Percentiles rank a stretch among this genome's conserved stretches.
Conservation (phyloP, 306 rosid species). For the Aeschynomene evenia region DNA sequence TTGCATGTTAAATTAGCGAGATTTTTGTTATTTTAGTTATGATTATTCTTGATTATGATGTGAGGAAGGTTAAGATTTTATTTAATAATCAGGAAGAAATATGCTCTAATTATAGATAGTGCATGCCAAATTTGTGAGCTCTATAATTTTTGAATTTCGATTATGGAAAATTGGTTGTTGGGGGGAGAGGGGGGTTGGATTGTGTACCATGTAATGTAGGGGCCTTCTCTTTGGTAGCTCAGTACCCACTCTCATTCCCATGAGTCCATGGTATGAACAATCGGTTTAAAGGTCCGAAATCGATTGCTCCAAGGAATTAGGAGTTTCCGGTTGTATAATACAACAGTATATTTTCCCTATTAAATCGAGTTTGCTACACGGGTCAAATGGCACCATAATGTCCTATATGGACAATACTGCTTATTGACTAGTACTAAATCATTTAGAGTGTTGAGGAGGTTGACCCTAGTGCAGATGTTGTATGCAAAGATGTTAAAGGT, state of each 20-base stretch:
- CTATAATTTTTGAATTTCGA: not conserved
- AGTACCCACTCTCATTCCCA: not conserved
- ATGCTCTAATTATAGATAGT: not conserved
- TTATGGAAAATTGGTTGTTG: not conserved
- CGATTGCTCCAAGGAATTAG: not conserved
- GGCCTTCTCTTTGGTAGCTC: constrained; percentile 8
- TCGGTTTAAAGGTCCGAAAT: not conserved
- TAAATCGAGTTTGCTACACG: not conserved
- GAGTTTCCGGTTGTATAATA: constrained; percentile 5
- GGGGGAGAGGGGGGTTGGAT: constrained; percentile 1
- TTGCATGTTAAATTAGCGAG: not conserved
- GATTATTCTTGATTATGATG: constrained; percentile 21
- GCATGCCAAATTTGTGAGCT: constrained; percentile 16
- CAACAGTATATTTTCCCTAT: not conserved
- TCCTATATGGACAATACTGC: not conserved
- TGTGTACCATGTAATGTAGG: constrained; percentile 14
- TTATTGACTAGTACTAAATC: not conserved
- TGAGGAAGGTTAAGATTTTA: not conserved
- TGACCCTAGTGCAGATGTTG: not conserved
- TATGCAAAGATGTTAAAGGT: not conserved
- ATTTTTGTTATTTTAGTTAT: not conserved
- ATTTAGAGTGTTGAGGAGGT: not conserved
- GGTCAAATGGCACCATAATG: no score
- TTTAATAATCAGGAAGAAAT: not conserved
- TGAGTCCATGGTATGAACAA: constrained; percentile 14